These are phyloP conservation scores for Acanthamoeba lenticulata DNA, from an alignment of 208 protist genomes.

Conservation along the genomic window DNA sequence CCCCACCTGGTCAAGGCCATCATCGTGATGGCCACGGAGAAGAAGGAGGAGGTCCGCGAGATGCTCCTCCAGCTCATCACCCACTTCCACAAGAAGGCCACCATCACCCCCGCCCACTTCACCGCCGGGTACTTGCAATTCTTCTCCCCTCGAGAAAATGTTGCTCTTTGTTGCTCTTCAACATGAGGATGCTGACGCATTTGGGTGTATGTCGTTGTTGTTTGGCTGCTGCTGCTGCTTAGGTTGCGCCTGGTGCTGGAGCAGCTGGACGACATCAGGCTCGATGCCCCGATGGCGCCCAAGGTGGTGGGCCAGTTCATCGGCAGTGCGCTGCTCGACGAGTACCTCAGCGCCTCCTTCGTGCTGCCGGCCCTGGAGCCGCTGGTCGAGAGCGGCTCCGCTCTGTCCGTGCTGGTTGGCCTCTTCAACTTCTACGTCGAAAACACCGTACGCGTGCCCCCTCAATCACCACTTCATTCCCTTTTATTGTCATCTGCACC, in stretches of 20 bases:
- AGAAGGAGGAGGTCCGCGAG: constrained; percentile 24
- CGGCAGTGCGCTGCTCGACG: constrained; percentile 17
- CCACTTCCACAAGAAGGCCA: neutral
- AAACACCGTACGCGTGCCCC: neutral
- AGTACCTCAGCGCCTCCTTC: constrained; percentile 20
- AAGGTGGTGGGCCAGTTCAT: constrained; percentile 39
- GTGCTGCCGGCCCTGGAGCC: neutral
- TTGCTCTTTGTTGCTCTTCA: neutral
- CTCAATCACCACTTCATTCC: neutral
- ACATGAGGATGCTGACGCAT: no score
- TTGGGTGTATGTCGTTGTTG: neutral
- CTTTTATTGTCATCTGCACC: neutral
- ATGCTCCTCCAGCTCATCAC: neutral
- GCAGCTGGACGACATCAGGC: constrained; percentile 33
- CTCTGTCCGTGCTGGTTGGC: neutral
- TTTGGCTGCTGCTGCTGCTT: neutral
- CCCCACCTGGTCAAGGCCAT: neutral
- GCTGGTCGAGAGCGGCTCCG: neutral
- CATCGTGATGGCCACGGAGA: constrained; percentile 11
- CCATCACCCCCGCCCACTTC: neutral
- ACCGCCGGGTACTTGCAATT: neutral
- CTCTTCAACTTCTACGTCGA: constrained; percentile 18
- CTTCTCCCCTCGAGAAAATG: no score
- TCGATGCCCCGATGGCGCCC: constrained; percentile 27
- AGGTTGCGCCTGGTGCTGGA: constrained; percentile 6